Conservation (phyloP, 208 protist genomes). For the Plasmodiophora brassicae region DNA sequence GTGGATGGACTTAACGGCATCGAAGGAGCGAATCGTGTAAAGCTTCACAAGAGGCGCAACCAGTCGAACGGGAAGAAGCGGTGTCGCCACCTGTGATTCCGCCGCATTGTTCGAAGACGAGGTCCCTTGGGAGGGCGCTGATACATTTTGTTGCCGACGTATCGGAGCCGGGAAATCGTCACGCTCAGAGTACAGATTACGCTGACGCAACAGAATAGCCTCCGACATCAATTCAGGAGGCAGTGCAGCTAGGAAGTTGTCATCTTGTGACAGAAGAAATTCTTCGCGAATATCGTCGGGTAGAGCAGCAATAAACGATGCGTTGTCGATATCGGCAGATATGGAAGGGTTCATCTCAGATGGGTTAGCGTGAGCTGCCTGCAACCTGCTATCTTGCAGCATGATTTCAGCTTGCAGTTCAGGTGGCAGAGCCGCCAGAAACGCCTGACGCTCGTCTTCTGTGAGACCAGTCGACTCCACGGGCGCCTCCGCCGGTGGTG, state of each 20-base stretch:
- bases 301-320: not conserved
- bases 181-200: not conserved
- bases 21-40: not conserved
- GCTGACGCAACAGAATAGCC: not conserved
- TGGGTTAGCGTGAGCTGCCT: not conserved
- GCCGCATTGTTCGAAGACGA: no score
- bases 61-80: not conserved
- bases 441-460: slow-evolving; percentile 14
- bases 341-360: not conserved
- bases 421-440: not conserved
- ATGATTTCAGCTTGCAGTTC: not conserved
- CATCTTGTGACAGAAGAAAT: slow-evolving; percentile 1
- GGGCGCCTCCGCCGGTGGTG: no score
- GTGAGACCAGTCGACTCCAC: not conserved
- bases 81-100: no score
- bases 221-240: slow-evolving; percentile 6
- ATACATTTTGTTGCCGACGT: not conserved
- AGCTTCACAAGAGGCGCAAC: not conserved
- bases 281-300: slow-evolving; percentile 20
- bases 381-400: not conserved
- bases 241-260: not conserved
- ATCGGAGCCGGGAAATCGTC: not conserved
- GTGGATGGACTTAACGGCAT: not conserved
- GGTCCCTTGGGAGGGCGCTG: not conserved
- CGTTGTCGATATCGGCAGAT: slow-evolving; percentile 13